phyloP scores from a whole-genome alignment of 1,284 basidiomycete species.

The Boletus mariae region DNA sequence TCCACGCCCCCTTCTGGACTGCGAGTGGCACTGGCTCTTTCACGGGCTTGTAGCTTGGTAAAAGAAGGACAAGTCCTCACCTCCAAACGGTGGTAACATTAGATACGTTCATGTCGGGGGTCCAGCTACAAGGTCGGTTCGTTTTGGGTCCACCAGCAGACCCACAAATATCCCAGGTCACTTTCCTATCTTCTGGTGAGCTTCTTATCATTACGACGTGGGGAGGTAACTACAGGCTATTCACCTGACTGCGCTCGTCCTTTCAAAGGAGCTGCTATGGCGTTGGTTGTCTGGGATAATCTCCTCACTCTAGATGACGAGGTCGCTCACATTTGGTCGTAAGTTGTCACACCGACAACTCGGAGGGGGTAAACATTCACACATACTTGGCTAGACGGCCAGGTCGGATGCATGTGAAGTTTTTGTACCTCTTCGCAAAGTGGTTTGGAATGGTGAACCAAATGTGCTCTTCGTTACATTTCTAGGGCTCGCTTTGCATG shows the following conservation, averaged over 20 bases:
- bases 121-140: constrained; percentile 1
- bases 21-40: too few relatives aligned
- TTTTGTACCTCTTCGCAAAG: constrained; percentile 20
- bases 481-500: neutral
- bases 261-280: constrained; percentile 11
- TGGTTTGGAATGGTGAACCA: constrained; percentile 25
- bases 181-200: constrained; percentile 17
- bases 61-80: too few relatives aligned
- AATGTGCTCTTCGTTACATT: constrained; percentile 6
- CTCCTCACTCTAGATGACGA: constrained; percentile 19
- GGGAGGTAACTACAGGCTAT: neutral
- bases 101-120: neutral
- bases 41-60: too few relatives aligned
- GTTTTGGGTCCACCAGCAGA: neutral
- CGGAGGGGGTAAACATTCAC: neutral
- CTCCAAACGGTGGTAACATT: neutral
- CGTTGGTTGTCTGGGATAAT: constrained; percentile 16
- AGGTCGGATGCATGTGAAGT: constrained; percentile 12
- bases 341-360: constrained; percentile 6
- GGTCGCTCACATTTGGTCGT: constrained; percentile 20
- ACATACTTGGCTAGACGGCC: constrained; percentile 3
- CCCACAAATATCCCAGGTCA: constrained; percentile 1
- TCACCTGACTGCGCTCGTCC: neutral
- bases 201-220: neutral
- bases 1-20: neutral